Evolutionary conservation across 1,284 basidiomycete genomes (phyloP).

Genomic region (Austroboletus niveus): DNA sequence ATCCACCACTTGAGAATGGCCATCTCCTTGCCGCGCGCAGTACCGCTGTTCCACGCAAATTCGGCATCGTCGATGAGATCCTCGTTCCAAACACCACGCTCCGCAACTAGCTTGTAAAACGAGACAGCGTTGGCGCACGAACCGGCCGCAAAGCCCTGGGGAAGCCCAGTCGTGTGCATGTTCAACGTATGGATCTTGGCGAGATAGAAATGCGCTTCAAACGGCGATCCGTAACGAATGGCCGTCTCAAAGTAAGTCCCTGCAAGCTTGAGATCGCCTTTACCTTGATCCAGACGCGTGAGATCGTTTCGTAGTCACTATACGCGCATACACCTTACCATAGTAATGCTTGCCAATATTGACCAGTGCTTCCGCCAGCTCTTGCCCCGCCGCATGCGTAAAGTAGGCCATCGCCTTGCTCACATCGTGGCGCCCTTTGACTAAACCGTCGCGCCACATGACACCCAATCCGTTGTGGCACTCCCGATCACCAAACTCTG

Average conservation of each 20-base stretch:
- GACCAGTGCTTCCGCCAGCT: constrained; percentile 88
- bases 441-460: constrained; percentile 86
- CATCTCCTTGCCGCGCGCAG: constrained; percentile 63
- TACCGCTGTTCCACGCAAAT: constrained; percentile 71
- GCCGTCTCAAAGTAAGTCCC: constrained; percentile 79
- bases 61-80: constrained; percentile 85
- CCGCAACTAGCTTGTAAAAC: constrained; percentile 87
- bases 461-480: constrained; percentile 89
- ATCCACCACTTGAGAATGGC: constrained; percentile 92
- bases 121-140: constrained; percentile 85
- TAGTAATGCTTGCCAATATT: constrained; percentile 87
- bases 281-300: constrained; percentile 40
- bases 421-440: constrained; percentile 65
- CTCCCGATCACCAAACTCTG: constrained; percentile 80
- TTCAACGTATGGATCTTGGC: constrained; percentile 70
- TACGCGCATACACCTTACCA: constrained; percentile 45
- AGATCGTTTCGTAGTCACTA: constrained; percentile 6
- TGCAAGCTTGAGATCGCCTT: constrained; percentile 63
- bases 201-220: constrained; percentile 91
- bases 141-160: constrained; percentile 51
- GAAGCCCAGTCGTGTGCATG: constrained; percentile 45
- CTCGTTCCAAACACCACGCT: constrained; percentile 86
- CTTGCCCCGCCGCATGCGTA: constrained; percentile 76
- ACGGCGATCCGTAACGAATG: constrained; percentile 80
- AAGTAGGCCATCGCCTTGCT: constrained; percentile 73